Evolutionary conservation across 2,329 filamentous ascomycete genomes (phyloP).

Genomic region (Cercospora citrullina): DNA sequence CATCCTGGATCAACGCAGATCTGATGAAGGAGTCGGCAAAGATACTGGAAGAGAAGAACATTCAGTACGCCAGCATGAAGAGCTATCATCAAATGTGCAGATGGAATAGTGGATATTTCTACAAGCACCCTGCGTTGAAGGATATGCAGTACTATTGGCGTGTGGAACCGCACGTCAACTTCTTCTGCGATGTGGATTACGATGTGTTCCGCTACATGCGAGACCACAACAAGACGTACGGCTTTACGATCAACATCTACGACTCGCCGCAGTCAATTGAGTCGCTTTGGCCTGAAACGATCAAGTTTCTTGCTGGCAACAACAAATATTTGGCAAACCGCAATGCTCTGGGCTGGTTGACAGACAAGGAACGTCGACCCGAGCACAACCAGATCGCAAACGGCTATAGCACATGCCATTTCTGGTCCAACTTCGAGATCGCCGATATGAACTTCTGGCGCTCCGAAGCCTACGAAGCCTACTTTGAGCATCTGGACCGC

Average conservation of each 20-base stretch:
- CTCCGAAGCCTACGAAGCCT: slow-evolving; percentile 85
- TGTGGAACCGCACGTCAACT: slow-evolving; percentile 96
- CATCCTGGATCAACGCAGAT: slow-evolving; percentile 87
- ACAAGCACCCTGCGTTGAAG: slow-evolving; percentile 85
- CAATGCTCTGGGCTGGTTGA: slow-evolving; percentile 85
- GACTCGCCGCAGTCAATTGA: slow-evolving; percentile 85
- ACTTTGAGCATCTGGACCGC: slow-evolving; percentile 91
- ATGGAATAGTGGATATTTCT: slow-evolving; percentile 98
- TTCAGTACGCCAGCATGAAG: slow-evolving; percentile 85
- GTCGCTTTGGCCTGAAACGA: slow-evolving; percentile 91
- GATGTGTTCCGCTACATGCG: slow-evolving; percentile 98
- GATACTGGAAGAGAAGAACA: slow-evolving; percentile 76
- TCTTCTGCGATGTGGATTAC: slow-evolving; percentile 98
- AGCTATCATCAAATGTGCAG: slow-evolving; percentile 99
- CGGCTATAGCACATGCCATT: slow-evolving; percentile 97
- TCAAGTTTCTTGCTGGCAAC: slow-evolving; percentile 78
- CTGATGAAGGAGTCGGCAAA: slow-evolving; percentile 82
- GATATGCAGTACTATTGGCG: slow-evolving; percentile 94
- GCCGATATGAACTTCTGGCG: slow-evolving; percentile 92
- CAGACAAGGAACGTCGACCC: slow-evolving; percentile 73
- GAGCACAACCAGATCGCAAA: slow-evolving; percentile 78
- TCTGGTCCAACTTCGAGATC: slow-evolving; percentile 99
- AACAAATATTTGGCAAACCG: slow-evolving; percentile 78
- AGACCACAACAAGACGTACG: slow-evolving; percentile 98
- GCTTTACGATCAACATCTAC: slow-evolving; percentile 97